Conservation (phyloP, 2,329 filamentous ascomycete genomes). For the Cladobotryum mycophilum region DNA sequence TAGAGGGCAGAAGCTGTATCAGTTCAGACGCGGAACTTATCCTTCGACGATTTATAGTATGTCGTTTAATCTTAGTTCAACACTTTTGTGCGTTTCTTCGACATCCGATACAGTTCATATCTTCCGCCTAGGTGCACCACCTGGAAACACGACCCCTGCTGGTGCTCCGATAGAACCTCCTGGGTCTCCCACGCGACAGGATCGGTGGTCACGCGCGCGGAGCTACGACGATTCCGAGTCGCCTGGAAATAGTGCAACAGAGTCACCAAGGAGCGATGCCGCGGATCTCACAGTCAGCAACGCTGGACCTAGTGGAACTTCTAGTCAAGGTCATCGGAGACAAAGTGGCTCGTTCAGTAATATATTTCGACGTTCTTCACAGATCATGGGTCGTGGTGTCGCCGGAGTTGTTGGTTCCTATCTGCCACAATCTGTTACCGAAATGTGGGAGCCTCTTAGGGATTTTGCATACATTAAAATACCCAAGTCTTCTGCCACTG, state of each 20-base stretch:
- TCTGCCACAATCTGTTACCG: slow-evolving; percentile 84
- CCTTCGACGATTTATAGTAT: slow-evolving; percentile 96
- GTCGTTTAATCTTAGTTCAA: slow-evolving; percentile 95
- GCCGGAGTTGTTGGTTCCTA: slow-evolving; percentile 88
- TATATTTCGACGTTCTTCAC: slow-evolving; percentile 88
- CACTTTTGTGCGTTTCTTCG: slow-evolving; percentile 89
- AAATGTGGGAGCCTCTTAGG: slow-evolving; percentile 93
- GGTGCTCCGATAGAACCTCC: slow-evolving; percentile 33
- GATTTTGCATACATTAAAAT: slow-evolving; percentile 98
- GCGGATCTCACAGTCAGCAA: slow-evolving; percentile 31
- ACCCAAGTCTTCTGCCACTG: slow-evolving; percentile 48
- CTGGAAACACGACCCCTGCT: slow-evolving; percentile 30
- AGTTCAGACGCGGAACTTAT: slow-evolving; percentile 92
- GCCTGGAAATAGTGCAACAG: slow-evolving; percentile 39
- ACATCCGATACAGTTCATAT: slow-evolving; percentile 96
- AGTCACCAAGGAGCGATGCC: slow-evolving; percentile 47
- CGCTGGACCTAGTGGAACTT: slow-evolving; percentile 15
- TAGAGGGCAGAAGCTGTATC: slow-evolving; percentile 84
- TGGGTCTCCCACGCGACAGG: slow-evolving; percentile 34
- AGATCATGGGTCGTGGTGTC: slow-evolving; percentile 84
- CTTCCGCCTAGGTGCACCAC: slow-evolving; percentile 65
- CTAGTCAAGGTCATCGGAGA: slow-evolving; percentile 33
- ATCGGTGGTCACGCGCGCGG: slow-evolving; percentile 48
- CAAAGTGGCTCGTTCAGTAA: slow-evolving; percentile 77
- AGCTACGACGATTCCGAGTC: slow-evolving; percentile 43